These are phyloP conservation scores for Ogataea ganodermae DNA, from an alignment of 805 yeast species.

Conservation along the genomic window DNA sequence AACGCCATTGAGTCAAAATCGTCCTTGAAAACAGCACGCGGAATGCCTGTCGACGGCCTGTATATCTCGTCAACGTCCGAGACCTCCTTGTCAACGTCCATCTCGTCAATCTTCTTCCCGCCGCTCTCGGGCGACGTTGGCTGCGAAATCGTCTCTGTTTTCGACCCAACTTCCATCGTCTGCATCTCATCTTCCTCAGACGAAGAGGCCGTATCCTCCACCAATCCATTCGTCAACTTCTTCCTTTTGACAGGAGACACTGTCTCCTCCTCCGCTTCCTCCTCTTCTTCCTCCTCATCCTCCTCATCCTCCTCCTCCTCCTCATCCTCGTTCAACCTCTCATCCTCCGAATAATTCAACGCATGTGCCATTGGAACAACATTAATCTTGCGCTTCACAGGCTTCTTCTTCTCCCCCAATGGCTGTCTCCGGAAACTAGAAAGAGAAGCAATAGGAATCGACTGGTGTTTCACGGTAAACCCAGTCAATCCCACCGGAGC, in stretches of 20 bases:
- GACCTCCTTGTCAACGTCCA: conserved; percentile 32
- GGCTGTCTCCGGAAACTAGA: conserved; percentile 44
- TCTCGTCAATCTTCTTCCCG: conserved; percentile 10
- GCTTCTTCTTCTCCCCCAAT: conserved; percentile 52
- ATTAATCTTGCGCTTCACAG: conserved; percentile 24
- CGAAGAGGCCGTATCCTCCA: conserved; percentile 19
- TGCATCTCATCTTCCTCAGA: conserved; percentile 27
- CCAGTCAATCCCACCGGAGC: conserved; percentile 18
- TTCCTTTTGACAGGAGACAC: conserved; percentile 9
- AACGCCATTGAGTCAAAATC: conserved; percentile 40
- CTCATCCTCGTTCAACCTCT: conserved; percentile 25
- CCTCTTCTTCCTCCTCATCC: conserved; percentile 13
- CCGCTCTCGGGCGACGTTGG: conserved; percentile 29
- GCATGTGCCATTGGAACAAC: conserved; percentile 58
- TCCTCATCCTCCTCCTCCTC: conserved; percentile 28
- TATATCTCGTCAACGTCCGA: conserved; percentile 35
- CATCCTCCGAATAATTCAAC: conserved; percentile 44
- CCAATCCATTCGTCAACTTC: conserved; percentile 9
- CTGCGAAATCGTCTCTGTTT: conserved; percentile 19
- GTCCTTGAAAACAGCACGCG: conserved; percentile 56
- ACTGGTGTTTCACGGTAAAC: conserved; percentile 26
- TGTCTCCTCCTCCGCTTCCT: conserved; percentile 1
- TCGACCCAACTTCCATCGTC: conserved; percentile 10
- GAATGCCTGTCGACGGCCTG: conserved; percentile 52
- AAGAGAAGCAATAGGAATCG: conserved; percentile 23